Base-by-base conservation (phyloP, 1,139 yeast species). In the Geotrichum carabidarum region DNA sequence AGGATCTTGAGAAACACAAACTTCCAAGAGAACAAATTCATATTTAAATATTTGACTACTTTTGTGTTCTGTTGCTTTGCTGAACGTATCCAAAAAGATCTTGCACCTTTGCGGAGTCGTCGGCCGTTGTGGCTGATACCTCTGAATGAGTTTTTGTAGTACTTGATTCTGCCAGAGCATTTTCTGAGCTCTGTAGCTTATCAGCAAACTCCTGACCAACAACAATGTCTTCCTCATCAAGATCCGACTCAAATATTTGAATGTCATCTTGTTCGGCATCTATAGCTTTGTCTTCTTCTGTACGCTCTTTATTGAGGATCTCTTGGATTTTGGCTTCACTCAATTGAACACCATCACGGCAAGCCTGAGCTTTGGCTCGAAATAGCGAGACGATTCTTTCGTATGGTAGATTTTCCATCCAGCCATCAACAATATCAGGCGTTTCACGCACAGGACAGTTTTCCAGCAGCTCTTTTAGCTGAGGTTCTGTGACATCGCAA, bases 401-500 rank as follows among this genome's bases (percentile, higher is more conserved):
- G 44, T 53, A 58, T 27, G 17, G 57, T 55, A 34, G 60, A 52
- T 76, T 78, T 55, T 77, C 78, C 56, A 82, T 78, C 98, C 98
- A 93, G 0, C 98, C 98, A 67, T 53, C 51, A 12, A 48, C 52
- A 38, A 15, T 64, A 63, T 78, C 73, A 8, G 61, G 60, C 17
- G 57, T 58, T 15, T 60, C 63, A 11, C 67, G 58, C 57, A 76
- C 57, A 49, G 68, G 63, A 6, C 74, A 73, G 1, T 73, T 69
- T 2, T 73, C 68, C 15, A 86, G 68, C 2, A 86, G 68, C 6
- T 74, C 74, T 4, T 70, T 67, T 9, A 91, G 74, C 60, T 83
- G 84, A 6, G 81, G 78, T 65, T 89, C 96, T 3, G 78, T 69
- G 5, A 93, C 74, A 66, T 93, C 94, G 38, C 91, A 91, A n/a